These are phyloP conservation scores for Amanita subjunquillea DNA, from an alignment of 768 basidiomycete genomes.

Conservation along the genomic window DNA sequence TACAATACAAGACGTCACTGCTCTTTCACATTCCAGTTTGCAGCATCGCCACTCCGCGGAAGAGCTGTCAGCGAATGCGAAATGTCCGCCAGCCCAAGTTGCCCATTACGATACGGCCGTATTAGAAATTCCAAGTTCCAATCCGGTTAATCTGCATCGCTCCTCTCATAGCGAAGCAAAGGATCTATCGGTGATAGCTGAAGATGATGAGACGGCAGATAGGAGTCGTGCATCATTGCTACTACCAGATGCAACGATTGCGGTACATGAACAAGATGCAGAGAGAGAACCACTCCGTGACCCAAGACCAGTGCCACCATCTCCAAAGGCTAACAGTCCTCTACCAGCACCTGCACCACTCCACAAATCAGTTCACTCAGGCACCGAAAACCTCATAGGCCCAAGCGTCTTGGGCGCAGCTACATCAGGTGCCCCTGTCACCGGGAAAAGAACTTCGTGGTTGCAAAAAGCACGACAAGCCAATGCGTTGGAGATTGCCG, in stretches of 20 bases:
- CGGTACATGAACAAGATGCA: background rate
- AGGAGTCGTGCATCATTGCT: slow-evolving; percentile 19
- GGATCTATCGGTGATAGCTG: slow-evolving; percentile 60
- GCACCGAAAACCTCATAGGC: slow-evolving; percentile 32
- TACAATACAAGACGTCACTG: background rate
- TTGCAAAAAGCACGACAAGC: slow-evolving; percentile 67
- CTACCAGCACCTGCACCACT: slow-evolving; percentile 63
- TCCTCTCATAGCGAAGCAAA: slow-evolving; percentile 19
- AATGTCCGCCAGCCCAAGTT: background rate
- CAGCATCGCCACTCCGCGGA: background rate
- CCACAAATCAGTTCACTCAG: slow-evolving; percentile 52
- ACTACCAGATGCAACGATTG: background rate
- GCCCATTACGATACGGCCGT: slow-evolving; percentile 13
- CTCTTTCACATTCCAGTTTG: background rate
- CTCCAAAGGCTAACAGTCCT: slow-evolving; percentile 20
- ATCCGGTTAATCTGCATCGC: background rate
- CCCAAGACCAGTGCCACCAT: slow-evolving; percentile 12
- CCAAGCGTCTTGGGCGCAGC: slow-evolving; percentile 21
- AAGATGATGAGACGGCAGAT: slow-evolving; percentile 56
- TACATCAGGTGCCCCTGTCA: slow-evolving; percentile 29
- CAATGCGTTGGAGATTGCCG: slow-evolving; percentile 52
- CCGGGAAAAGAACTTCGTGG: slow-evolving; percentile 72
- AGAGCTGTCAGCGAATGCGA: background rate
- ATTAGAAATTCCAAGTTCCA: background rate
- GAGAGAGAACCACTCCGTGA: slow-evolving; percentile 21